phyloP scores from a whole-genome alignment of 768 basidiomycete species.

The Punctularia strigosozonata region DNA sequence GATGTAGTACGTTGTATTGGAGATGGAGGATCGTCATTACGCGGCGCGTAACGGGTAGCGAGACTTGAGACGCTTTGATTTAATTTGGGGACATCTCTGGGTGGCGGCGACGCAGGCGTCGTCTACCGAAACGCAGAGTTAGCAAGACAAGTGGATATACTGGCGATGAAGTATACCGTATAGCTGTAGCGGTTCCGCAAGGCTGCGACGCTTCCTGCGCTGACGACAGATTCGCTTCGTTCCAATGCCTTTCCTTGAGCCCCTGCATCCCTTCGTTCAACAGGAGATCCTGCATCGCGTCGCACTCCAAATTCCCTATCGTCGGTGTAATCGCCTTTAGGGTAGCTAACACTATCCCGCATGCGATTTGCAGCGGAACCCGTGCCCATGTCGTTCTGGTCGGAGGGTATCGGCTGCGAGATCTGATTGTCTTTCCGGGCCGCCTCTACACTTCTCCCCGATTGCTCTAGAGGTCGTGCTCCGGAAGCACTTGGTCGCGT shows the following conservation, averaged over 20 bases:
- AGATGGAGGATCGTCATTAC: conserved; percentile 26
- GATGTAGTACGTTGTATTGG: conserved; percentile 16
- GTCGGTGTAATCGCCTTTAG: conserved; percentile 10
- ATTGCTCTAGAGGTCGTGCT: too few species aligned
- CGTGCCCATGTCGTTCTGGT: background rate
- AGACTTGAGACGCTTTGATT: conserved; percentile 53
- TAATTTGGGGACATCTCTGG: conserved; percentile 50
- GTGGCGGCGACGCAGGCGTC: conserved; percentile 38
- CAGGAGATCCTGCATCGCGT: conserved; percentile 23
- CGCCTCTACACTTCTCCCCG: too few species aligned
- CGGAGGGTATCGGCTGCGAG: background rate
- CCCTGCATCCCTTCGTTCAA: conserved; percentile 11
- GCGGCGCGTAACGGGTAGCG: conserved; percentile 47
- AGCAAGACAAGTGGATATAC: background rate
- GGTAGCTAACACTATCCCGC: conserved; percentile 4
- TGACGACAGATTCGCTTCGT: conserved; percentile 39
- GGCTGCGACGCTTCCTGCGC: conserved; percentile 51
- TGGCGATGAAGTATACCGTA: conserved; percentile 26
- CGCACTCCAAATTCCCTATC: conserved; percentile 17
- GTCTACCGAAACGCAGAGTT: conserved; percentile 21
- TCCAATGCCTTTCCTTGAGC: conserved; percentile 25
- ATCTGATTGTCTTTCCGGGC: too few species aligned
- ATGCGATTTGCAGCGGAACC: background rate
- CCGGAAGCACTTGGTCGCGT: too few species aligned
- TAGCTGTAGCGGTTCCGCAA: conserved; percentile 52